phyloP scores from a whole-genome alignment of 1,139 yeast genomes.

The Meyerozyma sp. region DNA sequence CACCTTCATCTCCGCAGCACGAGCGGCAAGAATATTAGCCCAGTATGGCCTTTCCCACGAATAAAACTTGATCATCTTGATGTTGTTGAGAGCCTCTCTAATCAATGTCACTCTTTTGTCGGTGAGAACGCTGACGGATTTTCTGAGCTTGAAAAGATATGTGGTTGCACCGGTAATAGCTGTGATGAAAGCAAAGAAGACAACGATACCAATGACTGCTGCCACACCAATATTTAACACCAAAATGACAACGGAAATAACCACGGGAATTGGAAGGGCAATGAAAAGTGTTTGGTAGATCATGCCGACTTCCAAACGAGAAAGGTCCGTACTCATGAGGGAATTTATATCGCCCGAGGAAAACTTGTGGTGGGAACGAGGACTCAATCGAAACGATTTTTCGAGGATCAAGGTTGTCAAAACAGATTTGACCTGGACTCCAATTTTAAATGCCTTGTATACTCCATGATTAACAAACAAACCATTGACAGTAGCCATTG shows the following conservation, averaged over 20 bases:
- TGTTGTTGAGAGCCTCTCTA: constrained; percentile 31
- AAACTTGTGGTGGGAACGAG: constrained; percentile 53
- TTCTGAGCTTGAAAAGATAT: constrained; percentile 22
- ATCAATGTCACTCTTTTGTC: constrained; percentile 29
- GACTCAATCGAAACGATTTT: constrained; percentile 59
- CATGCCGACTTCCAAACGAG: constrained; percentile 31
- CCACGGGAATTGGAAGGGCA: constrained; percentile 35
- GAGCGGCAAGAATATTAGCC: constrained; percentile 38
- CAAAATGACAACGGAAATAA: constrained; percentile 42
- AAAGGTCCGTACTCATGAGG: constrained; percentile 33
- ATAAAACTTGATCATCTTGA: constrained; percentile 33
- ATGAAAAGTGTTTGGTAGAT: constrained; percentile 26
- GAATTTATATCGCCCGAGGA: constrained; percentile 68
- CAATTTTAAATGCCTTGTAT: constrained; percentile 34
- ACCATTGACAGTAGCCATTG: constrained; percentile 17
- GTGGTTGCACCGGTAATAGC: constrained; percentile 19
- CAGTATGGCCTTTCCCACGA: constrained; percentile 69
- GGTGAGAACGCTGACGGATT: constrained; percentile 23
- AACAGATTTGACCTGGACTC: constrained; percentile 64
- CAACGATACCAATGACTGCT: constrained; percentile 30
- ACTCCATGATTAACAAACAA: constrained; percentile 24
- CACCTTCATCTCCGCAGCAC: constrained; percentile 46
- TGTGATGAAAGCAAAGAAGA: constrained; percentile 21
- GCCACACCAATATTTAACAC: constrained; percentile 32
- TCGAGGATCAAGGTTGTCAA: constrained; percentile 60